Conservation (phyloP, 2,329 filamentous ascomycete species). For the Thyridium curvatum region DNA sequence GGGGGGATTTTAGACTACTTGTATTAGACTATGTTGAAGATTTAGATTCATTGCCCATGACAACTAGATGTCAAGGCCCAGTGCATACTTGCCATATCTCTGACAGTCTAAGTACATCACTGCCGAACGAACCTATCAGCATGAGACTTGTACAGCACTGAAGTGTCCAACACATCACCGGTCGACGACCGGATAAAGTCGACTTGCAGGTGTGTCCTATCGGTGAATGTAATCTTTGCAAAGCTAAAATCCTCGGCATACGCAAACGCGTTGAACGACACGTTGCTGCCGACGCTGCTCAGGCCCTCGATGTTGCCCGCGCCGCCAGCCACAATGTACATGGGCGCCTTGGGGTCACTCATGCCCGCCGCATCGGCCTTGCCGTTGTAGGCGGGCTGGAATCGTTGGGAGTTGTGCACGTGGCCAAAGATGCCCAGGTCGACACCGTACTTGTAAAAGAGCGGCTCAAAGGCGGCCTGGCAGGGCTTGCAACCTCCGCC, state of each 20-base stretch:
- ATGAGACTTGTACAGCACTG: conserved; percentile 42
- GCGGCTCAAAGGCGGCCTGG: conserved; percentile 44
- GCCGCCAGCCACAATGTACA: conserved; percentile 51
- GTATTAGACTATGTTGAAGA: too few relatives aligned
- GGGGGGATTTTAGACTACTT: too few relatives aligned
- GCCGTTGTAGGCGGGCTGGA: conserved; percentile 31
- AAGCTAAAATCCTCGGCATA: conserved; percentile 48
- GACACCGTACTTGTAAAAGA: conserved; percentile 50
- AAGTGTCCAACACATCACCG: conserved; percentile 39
- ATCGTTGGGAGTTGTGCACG: conserved; percentile 52
- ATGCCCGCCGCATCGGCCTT: conserved; percentile 27
- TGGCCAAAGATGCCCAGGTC: conserved; percentile 52
- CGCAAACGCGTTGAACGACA: conserved; percentile 37
- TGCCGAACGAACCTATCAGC: conserved; percentile 36
- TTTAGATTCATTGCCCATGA: too few relatives aligned
- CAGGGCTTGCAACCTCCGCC: conserved; percentile 34
- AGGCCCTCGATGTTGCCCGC: conserved; percentile 51
- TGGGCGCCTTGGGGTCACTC: conserved; percentile 32
- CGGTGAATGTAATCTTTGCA: conserved; percentile 37
- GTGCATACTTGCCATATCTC: too few relatives aligned
- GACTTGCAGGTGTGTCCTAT: conserved; percentile 37
- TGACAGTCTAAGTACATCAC: too few relatives aligned
- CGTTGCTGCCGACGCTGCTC: conserved; percentile 30
- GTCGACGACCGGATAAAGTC: conserved; percentile 43
- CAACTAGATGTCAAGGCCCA: too few relatives aligned